These are phyloP conservation scores for Phytophthora fragariaefolia DNA, from an alignment of 352 stramenopile species.

Conservation along the genomic window DNA sequence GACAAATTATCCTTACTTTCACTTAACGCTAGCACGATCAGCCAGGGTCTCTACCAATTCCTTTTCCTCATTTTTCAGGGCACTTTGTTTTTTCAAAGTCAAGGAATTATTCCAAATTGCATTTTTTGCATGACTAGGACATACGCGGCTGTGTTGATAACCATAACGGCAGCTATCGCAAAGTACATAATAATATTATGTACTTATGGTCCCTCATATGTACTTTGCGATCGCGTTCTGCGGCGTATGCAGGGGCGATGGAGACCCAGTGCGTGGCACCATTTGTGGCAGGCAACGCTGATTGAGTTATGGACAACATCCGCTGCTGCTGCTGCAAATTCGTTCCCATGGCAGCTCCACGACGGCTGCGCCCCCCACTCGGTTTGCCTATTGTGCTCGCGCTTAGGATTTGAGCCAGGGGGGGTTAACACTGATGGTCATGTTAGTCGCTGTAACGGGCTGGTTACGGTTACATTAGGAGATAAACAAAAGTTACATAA, in stretches of 20 bases:
- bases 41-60: background rate
- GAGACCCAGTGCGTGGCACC: slow-evolving; percentile 13
- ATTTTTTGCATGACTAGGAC: slow-evolving; percentile 5
- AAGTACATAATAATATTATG: too few relatives aligned
- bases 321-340: background rate
- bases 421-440: background rate
- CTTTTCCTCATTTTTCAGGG: background rate
- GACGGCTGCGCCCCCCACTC: background rate
- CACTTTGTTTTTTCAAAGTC: background rate
- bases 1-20: background rate
- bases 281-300: slow-evolving; percentile 16
- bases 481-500: too few relatives aligned
- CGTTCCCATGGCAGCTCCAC: background rate
- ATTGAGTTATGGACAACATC: slow-evolving; percentile 16
- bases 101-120: slow-evolving; percentile 1
- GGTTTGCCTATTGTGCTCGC: background rate
- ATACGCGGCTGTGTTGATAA: background rate
- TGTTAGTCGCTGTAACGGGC: slow-evolving; percentile 8
- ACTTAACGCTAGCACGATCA: slow-evolving; percentile 1
- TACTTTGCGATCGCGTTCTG: too few relatives aligned
- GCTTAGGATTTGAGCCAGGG: slow-evolving; percentile 8
- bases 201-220: too few relatives aligned
- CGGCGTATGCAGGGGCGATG: slow-evolving; percentile 23
- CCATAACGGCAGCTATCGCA: slow-evolving; percentile 21
- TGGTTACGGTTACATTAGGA: too few relatives aligned